Evolutionary conservation across 1,139 yeast genomes (phyloP).

Genomic region (Geotrichum aggregatum): DNA sequence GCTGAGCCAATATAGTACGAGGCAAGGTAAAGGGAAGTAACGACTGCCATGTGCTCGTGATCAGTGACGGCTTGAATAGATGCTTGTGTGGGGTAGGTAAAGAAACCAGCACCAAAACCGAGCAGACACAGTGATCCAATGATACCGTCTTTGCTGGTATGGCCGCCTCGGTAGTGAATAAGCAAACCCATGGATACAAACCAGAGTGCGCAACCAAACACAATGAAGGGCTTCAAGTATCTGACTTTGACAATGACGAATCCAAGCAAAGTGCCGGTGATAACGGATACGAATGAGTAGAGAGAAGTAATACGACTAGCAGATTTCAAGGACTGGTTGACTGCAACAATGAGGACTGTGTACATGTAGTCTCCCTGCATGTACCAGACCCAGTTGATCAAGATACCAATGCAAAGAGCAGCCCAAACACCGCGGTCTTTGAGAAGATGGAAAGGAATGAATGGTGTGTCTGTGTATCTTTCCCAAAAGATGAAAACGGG

Average conservation of each 20-base stretch:
- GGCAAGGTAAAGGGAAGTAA: slow-evolving; percentile 45
- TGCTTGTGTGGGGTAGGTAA: slow-evolving; percentile 63
- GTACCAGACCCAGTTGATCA: slow-evolving; percentile 57
- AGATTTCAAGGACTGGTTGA: slow-evolving; percentile 53
- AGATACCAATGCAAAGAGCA: slow-evolving; percentile 51
- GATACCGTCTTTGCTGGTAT: slow-evolving; percentile 50
- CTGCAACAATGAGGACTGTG: slow-evolving; percentile 59
- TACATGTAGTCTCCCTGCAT: slow-evolving; percentile 68
- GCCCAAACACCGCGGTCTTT: slow-evolving; percentile 68
- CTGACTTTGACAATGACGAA: slow-evolving; percentile 49
- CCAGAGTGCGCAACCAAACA: slow-evolving; percentile 56
- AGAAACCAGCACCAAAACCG: slow-evolving; percentile 72
- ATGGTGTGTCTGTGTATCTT: slow-evolving; percentile 50
- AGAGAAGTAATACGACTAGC: slow-evolving; percentile 64
- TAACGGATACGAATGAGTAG: slow-evolving; percentile 61
- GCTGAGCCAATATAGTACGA: slow-evolving; percentile 46
- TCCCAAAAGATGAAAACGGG: slow-evolving; percentile 59
- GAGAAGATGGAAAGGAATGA: slow-evolving; percentile 54
- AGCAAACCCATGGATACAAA: slow-evolving; percentile 57
- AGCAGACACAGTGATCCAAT: slow-evolving; percentile 62
- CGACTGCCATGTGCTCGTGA: slow-evolving; percentile 48
- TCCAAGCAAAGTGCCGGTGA: slow-evolving; percentile 59
- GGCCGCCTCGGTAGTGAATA: slow-evolving; percentile 54
- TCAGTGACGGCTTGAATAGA: slow-evolving; percentile 59
- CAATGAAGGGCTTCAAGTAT: slow-evolving; percentile 56